Base-by-base conservation (phyloP, 2,329 filamentous ascomycete genomes). In the Chalara sp. region DNA sequence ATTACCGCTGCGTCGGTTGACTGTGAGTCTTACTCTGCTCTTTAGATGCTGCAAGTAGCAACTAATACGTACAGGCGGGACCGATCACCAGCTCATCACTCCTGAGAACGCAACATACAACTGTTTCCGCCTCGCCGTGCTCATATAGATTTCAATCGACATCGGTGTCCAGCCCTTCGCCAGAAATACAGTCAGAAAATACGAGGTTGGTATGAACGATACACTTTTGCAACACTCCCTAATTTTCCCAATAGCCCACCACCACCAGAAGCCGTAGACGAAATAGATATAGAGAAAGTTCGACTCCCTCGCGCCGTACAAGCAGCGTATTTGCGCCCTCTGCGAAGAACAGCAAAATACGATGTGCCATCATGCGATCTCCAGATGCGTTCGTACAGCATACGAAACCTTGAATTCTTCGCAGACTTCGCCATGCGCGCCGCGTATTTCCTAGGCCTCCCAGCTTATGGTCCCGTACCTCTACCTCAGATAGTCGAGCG, bases 341-440 rank as follows among this genome's bases (percentile, higher is more conserved):
- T 97, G 47, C 88, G 87, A 61, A 84, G 87, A 56, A 74, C 81
- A 65, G 76, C 87, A 44, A 70, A 84, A 63, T 84, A 88, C 65
- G 89, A 89, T 47, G 80, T 96, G 35, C 90, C 90, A 10, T 83
- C 87, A 8, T 95, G 89, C 73, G 86, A 96, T 67, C 83, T 99
- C 33, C 93, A 99, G 67, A 74, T 99, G 46, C 89, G 93, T 59
- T 96, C 92, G 33, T 99, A 89, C 76, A 90, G 80, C 63, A 76
- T 91, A 35, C 89, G 90, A 53, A 93, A 95, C 60, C 81, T 99
- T 53, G 89, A 96, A 63, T 91, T 96, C 72, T 96, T 95, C 67
- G 79, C 86, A 69, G 93, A 99, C 72, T 97, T 99, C 67, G 90
- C 91, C 46, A 75, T 97, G 50, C 87, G 93, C 58, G 91, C 91